Evolutionary conservation across 2,329 filamentous ascomycete genomes (phyloP), one percentile per base, ranked within the genome.

Genomic region (Graphilbum ipis-grandicollis): DNA sequence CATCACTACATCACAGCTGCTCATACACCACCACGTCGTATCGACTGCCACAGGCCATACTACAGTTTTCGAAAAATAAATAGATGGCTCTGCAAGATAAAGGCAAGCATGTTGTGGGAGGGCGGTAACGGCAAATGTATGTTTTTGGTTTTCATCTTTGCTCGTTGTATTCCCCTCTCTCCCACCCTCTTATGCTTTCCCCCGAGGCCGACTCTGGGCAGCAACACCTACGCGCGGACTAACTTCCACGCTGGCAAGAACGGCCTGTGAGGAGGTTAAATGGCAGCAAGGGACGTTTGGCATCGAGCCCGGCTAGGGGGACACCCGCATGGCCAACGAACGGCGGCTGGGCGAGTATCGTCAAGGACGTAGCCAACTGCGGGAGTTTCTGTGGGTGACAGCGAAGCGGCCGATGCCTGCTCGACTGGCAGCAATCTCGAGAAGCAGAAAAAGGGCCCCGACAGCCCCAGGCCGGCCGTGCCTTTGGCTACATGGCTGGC

Each of bases 361-460:
- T 93, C 36, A 82, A 92, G 47, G 54, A n/a, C n/a, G n/a, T n/a
- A n/a, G 48, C 26, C 72, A 75, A 47, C 65, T 93, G 5, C 63
- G 72, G 31, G 67, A 71, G 38, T 69, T 93, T 46, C 61, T 93
- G 30, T 63, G 71, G 48, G 78, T 85, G 34, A 71, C 76, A 13
- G 67, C 74, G 26, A 60, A 62, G 33, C 70, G 82, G 79, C 81
- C 7, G 82, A 88, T 50, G 79, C 81, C 1, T 90, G 88, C 57
- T 75, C 71, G 5, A 86, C 81, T 1, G 80, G 80, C 29, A 79
- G 72, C 46, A 76, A 69, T 4, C 60, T 84, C 43, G 83, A 84
- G 79, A 79, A 79, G 6, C 77, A 86, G 56, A 88, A 88, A 69
- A 84, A 85, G 65, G 86, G 86, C 57, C 66, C 68, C 2, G 81